A percentile compares a stretch with the other conserved stretches of the same genome.
Evolutionary conservation across 2,329 filamentous ascomycete genomes (phyloP).

Genomic region (Aureobasidium sp.): DNA sequence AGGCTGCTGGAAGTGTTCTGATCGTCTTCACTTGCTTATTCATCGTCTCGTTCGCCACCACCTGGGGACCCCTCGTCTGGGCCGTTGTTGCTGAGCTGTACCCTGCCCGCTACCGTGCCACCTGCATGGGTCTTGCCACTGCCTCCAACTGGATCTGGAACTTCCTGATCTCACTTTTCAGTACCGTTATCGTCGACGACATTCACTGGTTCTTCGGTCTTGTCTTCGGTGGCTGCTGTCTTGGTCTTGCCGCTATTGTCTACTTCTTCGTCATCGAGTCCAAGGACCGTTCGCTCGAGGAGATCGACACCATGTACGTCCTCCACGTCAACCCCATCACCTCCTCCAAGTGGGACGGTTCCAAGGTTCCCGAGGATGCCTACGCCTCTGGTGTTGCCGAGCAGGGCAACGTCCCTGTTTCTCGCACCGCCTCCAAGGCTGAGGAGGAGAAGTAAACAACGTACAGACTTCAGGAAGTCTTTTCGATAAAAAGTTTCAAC

Average conservation of each 20-base stretch:
- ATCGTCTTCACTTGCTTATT: conserved; percentile 32
- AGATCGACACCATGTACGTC: conserved; percentile 22
- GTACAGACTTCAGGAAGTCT: conserved; percentile 12
- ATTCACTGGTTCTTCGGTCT: conserved; percentile 36
- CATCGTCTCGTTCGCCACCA: conserved; percentile 31
- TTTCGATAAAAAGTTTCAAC: neutral
- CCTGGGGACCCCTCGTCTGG: conserved; percentile 31
- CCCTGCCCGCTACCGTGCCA: conserved; percentile 34
- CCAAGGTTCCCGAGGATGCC: conserved; percentile 23
- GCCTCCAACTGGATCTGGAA: conserved; percentile 40
- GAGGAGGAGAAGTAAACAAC: conserved; percentile 8
- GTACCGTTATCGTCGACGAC: conserved; percentile 29
- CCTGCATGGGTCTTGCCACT: conserved; percentile 39
- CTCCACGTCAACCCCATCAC: conserved; percentile 24
- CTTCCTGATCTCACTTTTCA: conserved; percentile 35
- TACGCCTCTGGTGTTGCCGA: conserved; percentile 18
- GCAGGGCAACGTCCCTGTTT: neutral
- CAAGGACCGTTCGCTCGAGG: conserved; percentile 32
- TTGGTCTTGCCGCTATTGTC: conserved; percentile 28
- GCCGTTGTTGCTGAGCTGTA: conserved; percentile 31
- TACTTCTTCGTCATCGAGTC: conserved; percentile 36
- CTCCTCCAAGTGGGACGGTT: conserved; percentile 26
- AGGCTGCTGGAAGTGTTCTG: conserved; percentile 26
- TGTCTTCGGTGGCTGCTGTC: conserved; percentile 33
- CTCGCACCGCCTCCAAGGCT: conserved; percentile 11